Base-by-base conservation (phyloP, 202 grass and related monocot species). In the Panicum hallii region DNA sequence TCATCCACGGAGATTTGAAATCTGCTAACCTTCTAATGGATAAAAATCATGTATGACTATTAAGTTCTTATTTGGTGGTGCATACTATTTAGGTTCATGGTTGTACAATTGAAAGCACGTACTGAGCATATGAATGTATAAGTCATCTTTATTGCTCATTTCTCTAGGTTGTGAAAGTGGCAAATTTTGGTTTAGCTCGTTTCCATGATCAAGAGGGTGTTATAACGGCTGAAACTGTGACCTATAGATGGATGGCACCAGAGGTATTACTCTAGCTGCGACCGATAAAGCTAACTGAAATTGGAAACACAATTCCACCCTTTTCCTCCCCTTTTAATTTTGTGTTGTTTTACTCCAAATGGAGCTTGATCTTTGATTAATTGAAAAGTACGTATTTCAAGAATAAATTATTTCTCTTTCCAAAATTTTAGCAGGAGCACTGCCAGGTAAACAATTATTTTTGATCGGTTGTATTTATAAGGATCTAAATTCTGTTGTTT, bases 241-340 rank as follows among this genome's bases (percentile, higher is more conserved):
- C 94, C n/a, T 88, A 91, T 26, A 77, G 89, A 82, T 97, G 91
- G 91, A 93, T 97, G 94, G 94, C 91, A 11, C 94, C 94, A 72
- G 94, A 97, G 91, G 94, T 91, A 83, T 42, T 70, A 50, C 42
- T 80, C 45, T 16, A 11, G 11, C 60, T 67, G 3, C 38, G 50
- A 45, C 36, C 64, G 13, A 78, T 30, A 49, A 74, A 26, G 46
- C 13, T 43, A 23, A 11, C 5, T 22, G 23, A 77, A 58, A 14
- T 55, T 36, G n/a, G 32, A 72, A 67, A 67, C 20, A 71, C 1
- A 63, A 11, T 63, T 43, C 41, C 41, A 43, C 4, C 41, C 41
- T 6, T 6, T 6, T 4, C 6, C 6, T 4, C 41, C 34, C 34
- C 34, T 3, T 3, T 3, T 34, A 34, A 2, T 43, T 43, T 43